A percentile compares a stretch with the other conserved stretches of the same genome.
Conservation (phyloP, 2,329 filamentous ascomycete species). For the Paracorniculantispora psalliotae region DNA sequence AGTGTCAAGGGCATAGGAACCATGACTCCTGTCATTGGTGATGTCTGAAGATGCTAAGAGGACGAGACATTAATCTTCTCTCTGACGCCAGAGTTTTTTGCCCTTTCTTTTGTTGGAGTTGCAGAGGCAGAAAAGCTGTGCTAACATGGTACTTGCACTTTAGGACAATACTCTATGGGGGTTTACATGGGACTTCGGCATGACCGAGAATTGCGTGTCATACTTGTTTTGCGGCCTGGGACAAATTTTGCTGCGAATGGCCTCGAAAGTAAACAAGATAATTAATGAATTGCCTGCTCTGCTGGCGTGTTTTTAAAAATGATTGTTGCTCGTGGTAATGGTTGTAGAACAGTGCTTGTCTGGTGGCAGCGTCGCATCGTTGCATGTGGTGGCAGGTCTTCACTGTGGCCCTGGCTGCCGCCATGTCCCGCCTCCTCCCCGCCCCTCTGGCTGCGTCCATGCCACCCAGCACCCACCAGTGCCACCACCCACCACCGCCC, state of each 20-base stretch:
- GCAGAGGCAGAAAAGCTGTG: background rate
- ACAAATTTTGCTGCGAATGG: background rate
- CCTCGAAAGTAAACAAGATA: background rate
- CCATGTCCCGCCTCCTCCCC: background rate
- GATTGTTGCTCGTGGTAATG: background rate
- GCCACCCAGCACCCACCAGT: too few relatives aligned
- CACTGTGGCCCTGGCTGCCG: background rate
- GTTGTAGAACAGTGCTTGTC: background rate
- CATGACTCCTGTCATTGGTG: conserved; percentile 25
- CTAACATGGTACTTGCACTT: background rate
- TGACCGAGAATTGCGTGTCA: background rate
- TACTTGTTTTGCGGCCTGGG: background rate
- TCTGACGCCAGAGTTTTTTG: conserved; percentile 34
- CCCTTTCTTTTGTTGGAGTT: background rate
- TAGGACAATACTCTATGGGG: background rate
- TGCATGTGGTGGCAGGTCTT: background rate
- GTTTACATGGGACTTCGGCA: background rate
- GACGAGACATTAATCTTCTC: conserved; percentile 53
- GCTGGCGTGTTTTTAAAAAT: background rate
- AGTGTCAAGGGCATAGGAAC: conserved; percentile 28
- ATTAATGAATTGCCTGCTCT: background rate
- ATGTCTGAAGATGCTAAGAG: conserved; percentile 32
- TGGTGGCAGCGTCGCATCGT: background rate
- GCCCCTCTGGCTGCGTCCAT: background rate
- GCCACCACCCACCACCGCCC: background rate